A percentile compares a stretch with the other conserved stretches of the same genome.
These are phyloP conservation scores for Tylopilus felleus DNA, from an alignment of 768 basidiomycete species.

Conservation along the genomic window DNA sequence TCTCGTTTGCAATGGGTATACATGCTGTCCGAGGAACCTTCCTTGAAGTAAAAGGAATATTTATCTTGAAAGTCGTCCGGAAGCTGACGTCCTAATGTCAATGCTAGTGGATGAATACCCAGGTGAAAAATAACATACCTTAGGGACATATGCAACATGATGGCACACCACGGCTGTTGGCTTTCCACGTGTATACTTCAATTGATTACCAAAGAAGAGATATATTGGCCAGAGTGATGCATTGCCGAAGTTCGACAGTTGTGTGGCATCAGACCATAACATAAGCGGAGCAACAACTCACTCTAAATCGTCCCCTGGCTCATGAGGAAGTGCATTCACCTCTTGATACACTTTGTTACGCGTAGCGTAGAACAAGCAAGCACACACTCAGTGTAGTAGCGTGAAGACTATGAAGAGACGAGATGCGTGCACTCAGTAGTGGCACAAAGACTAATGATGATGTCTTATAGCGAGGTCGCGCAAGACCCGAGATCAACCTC, in stretches of 20 bases:
- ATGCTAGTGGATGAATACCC: neutral
- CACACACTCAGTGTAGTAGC: too few species aligned
- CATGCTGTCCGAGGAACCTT: neutral
- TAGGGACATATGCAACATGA: neutral
- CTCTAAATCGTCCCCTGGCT: neutral
- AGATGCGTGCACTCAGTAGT: too few species aligned
- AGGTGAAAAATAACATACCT: neutral
- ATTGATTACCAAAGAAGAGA: neutral
- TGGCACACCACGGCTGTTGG: neutral
- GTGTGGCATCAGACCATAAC: neutral
- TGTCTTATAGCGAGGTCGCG: too few species aligned
- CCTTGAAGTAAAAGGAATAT: neutral
- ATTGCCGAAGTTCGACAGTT: neutral
- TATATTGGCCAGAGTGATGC: neutral
- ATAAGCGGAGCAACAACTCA: neutral
- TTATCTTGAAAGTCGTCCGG: neutral
- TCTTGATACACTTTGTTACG: neutral
- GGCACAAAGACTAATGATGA: too few species aligned
- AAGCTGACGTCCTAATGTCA: neutral
- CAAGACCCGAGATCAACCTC: too few species aligned
- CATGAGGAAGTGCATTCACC: neutral
- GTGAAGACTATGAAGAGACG: too few species aligned
- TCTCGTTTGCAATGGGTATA: constrained; percentile 17
- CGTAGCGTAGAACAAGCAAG: too few species aligned
- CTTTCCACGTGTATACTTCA: neutral